A percentile compares a stretch with the other conserved stretches of the same genome.
Evolutionary conservation across 495 filamentous ascomycete genomes (phyloP).

Genomic region (Chaetomium tenue): DNA sequence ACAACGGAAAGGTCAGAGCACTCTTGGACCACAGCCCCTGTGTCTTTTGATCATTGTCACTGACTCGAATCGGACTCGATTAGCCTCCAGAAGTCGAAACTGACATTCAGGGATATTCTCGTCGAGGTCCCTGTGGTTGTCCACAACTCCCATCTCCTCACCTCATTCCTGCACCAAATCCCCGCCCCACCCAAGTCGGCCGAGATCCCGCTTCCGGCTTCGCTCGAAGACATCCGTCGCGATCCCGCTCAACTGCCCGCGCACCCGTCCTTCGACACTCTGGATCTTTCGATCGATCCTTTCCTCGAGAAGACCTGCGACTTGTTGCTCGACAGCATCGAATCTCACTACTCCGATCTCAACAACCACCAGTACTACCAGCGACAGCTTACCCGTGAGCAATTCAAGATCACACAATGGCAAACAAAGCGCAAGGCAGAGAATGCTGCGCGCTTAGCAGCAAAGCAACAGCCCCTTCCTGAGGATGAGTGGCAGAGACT

Average conservation of each 20-base stretch:
- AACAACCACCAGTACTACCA: conserved; percentile 99
- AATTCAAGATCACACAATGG: conserved; percentile 93
- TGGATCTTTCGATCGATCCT: conserved; percentile 92
- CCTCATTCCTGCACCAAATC: conserved; percentile 89
- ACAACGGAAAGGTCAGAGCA: conserved; percentile 79
- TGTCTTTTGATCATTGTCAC: conserved; percentile 4
- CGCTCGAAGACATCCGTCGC: conserved; percentile 67
- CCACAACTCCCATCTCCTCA: conserved; percentile 96
- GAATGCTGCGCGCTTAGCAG: conserved; percentile 76
- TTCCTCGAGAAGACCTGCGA: conserved; percentile 99
- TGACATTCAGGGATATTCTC: conserved; percentile 92
- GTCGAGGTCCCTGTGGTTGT: conserved; percentile 87
- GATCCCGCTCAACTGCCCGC: conserved; percentile 60
- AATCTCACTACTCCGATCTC: conserved; percentile 94
- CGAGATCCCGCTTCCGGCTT: conserved; percentile 68
- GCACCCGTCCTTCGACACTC: conserved; percentile 79
- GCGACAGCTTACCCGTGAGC: conserved; percentile 89
- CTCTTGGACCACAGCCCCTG: not conserved
- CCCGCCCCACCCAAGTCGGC: conserved; percentile 53
- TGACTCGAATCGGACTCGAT: conserved; percentile 33
- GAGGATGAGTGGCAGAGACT: conserved; percentile 98
- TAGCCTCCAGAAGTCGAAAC: conserved; percentile 84
- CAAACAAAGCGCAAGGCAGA: conserved; percentile 93
- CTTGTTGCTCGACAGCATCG: conserved; percentile 90
- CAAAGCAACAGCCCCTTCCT: conserved; percentile 84